Evolutionary conservation across 2,329 filamentous ascomycete species (phyloP).

Genomic region (Arthrobotrys entomopaga): DNA sequence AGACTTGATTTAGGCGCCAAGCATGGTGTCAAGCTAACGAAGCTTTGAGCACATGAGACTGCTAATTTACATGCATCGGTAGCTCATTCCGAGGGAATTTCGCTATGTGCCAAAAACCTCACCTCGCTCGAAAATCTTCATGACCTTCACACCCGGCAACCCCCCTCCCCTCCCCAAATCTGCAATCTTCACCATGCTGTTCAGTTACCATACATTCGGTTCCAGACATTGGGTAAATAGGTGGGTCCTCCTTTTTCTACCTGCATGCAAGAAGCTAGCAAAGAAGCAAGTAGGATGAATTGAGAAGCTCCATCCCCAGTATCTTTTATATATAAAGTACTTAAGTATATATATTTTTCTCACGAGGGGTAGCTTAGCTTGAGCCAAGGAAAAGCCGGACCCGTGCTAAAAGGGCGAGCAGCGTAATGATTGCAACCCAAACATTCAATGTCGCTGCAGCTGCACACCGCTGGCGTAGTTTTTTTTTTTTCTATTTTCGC

Average conservation of each 20-base stretch:
- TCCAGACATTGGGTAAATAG: slow-evolving; percentile 52
- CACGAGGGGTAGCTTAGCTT: slow-evolving; percentile 31
- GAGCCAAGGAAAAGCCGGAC: slow-evolving; percentile 16
- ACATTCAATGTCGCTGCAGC: slow-evolving; percentile 10
- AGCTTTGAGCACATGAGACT: slow-evolving; percentile 29
- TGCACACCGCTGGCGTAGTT: not conserved
- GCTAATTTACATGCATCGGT: slow-evolving; percentile 28
- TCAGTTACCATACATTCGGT: slow-evolving; percentile 44
- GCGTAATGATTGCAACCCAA: slow-evolving; percentile 6
- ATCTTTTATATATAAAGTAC: no score
- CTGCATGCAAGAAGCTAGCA: slow-evolving; percentile 26
- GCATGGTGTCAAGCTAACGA: slow-evolving; percentile 10
- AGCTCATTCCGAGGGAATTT: slow-evolving; percentile 55
- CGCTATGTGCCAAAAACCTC: slow-evolving; percentile 32
- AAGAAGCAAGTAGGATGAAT: slow-evolving; percentile 11
- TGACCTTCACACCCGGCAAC: slow-evolving; percentile 3
- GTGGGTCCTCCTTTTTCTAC: slow-evolving; percentile 23
- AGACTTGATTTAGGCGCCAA: not conserved
- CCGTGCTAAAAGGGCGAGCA: slow-evolving; percentile 2
- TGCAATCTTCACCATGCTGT: slow-evolving; percentile 1
- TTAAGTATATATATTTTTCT: not conserved
- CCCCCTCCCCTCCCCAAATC: no score
- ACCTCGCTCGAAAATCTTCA: not conserved
- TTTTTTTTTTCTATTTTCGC: no score
- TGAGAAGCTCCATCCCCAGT: slow-evolving; percentile 43